Percentiles rank a stretch among this genome's conserved stretches.
phyloP scores from a whole-genome alignment of 192 early-diverging fungal species.

The Coemansia sp. region DNA sequence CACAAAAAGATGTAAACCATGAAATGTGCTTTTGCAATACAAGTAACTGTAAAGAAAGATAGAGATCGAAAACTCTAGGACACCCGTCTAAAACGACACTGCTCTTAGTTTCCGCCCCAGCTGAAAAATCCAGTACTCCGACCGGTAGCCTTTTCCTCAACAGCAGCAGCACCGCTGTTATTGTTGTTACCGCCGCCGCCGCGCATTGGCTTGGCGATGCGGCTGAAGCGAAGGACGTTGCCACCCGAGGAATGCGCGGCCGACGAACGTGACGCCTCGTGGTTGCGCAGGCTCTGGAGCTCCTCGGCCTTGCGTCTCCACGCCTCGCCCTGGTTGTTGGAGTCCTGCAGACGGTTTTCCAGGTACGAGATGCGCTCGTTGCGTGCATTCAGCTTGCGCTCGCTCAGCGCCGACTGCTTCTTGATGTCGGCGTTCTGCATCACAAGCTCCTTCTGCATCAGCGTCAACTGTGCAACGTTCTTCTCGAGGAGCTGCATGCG shows the following conservation, averaged over 20 bases:
- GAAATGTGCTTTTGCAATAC: no score
- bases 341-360: constrained; percentile 69
- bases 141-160: constrained; percentile 34
- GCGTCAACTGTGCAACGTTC: constrained; percentile 94
- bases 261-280: constrained; percentile 17
- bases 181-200: constrained; percentile 66
- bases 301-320: constrained; percentile 69
- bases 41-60: no score
- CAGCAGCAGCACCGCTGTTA: not conserved
- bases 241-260: constrained; percentile 15
- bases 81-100: no score
- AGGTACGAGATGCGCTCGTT: constrained; percentile 94
- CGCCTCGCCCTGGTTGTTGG: constrained; percentile 82
- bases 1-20: no score
- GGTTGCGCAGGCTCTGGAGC: constrained; percentile 56
- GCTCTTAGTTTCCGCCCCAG: constrained; percentile 38
- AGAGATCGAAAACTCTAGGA: no score
- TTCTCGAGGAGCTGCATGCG: constrained; percentile 98
- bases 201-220: constrained; percentile 90
- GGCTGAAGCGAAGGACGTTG: constrained; percentile 62
- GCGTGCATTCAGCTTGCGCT: constrained; percentile 87
- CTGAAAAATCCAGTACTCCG: constrained; percentile 40
- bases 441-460: constrained; percentile 94
- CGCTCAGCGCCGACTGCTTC: constrained; percentile 86
- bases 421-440: constrained; percentile 95